A percentile compares a stretch with the other conserved stretches of the same genome.
Evolutionary conservation across 1,284 basidiomycete species (phyloP).

Genomic region (Sphagnurus paluster): DNA sequence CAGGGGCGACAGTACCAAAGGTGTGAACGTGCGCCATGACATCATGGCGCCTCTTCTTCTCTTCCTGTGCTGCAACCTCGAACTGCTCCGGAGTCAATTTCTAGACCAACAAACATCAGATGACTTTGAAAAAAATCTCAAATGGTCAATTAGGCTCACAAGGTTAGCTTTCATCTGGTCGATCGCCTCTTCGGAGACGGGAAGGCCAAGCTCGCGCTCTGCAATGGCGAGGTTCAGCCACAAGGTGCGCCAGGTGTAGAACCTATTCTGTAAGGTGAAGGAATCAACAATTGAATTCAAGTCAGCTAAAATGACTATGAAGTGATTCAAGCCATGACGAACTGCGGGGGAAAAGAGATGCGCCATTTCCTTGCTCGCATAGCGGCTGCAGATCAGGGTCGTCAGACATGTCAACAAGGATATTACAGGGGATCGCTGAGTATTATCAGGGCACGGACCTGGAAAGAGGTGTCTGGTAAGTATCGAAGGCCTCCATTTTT

Average conservation of each 20-base stretch:
- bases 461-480: constrained; percentile 75
- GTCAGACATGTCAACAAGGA: constrained; percentile 12
- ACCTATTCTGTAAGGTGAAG: constrained; percentile 73
- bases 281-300: not conserved
- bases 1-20: constrained; percentile 91
- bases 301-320: not conserved
- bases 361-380: constrained; percentile 99
- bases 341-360: constrained; percentile 92
- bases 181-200: constrained; percentile 89
- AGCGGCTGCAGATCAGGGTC: constrained; percentile 67
- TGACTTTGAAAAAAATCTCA: not conserved
- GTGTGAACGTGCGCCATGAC: constrained; percentile 99
- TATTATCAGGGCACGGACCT: constrained; percentile 55
- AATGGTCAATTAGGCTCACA: constrained; percentile 42
- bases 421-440: not conserved
- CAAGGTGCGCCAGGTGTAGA: constrained; percentile 94
- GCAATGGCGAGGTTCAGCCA: constrained; percentile 98
- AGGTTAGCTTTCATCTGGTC: constrained; percentile 93
- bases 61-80: constrained; percentile 88
- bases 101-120: too few species aligned
- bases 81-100: constrained; percentile 89
- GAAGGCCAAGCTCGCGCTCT: constrained; percentile 93
- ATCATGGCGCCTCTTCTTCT: constrained; percentile 98
- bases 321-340: too few species aligned
- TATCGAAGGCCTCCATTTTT: constrained; percentile 64